Base-by-base conservation (phyloP, 192 early-diverging fungal species). In the Rhizoclosmatium globosum region DNA sequence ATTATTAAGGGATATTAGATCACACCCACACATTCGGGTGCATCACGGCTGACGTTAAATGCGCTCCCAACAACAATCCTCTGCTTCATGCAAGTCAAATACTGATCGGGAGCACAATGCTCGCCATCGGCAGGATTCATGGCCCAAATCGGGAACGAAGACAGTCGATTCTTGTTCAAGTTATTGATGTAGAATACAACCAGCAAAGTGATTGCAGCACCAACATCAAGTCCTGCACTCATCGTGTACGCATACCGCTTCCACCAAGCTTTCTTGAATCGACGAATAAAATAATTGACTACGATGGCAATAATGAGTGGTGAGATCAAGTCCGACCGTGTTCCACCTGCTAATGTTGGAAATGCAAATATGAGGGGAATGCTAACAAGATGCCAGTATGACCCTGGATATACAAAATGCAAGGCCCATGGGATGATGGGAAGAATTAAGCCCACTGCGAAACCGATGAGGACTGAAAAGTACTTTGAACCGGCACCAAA, bases 171-270 rank as follows among this genome's bases (percentile, higher is more conserved):
- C 31, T 31, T 31, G 31, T 31, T 31, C 31, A 31, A 0, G 31
- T 31, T 31, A 31, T 31, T 31, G 31, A 31, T 31, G 31, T 31
- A 19, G n/a, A 76, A 44, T 7, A 64, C 31, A 13, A 77, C 46
- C 1, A 47, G 11, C 47, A 77, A 1, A 19, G 41, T 65, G 23
- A 78, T 9, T 9, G 45, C 71, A 46, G 43, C 41, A 23, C 90
- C 90, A 2, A 85, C 79, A 74, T 90, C 90, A 74, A 91, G 81
- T 11, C 85, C 90, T 11, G 84, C 81, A 11, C 82, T 83, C 17
- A 89, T 82, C 3, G 90, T 83, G 71, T 86, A 90, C 45, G 88
- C 87, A 56, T 85, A 89, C 47, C 83, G 76, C 45, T 72, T 77
- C 85, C 84, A 91, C 89, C 90, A 91, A 7, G 45, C 58, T 17